Percentiles rank a stretch among this genome's conserved stretches.
These are phyloP conservation scores for Aureobasidium leucospermi DNA, from an alignment of 2,329 filamentous ascomycete genomes.

Conservation along the genomic window DNA sequence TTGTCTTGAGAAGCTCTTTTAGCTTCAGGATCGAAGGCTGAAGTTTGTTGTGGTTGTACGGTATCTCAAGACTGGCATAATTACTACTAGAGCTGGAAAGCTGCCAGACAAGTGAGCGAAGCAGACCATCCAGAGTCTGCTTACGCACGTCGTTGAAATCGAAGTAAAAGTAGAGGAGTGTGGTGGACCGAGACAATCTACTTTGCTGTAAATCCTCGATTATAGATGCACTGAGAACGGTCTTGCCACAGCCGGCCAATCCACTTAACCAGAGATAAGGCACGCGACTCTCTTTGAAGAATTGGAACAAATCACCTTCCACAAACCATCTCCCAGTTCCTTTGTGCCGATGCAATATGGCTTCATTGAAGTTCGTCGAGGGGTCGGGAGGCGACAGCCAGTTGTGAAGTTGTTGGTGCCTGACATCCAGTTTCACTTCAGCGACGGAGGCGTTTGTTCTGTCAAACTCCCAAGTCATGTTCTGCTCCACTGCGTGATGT, in stretches of 20 bases:
- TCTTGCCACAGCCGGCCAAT: constrained; percentile 13
- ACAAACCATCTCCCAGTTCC: constrained; percentile 8
- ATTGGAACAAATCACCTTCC: neutral
- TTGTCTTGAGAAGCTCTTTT: neutral
- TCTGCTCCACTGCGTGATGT: neutral
- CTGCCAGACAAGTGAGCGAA: neutral
- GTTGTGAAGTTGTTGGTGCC: neutral
- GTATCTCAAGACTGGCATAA: neutral
- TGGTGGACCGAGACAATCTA: neutral
- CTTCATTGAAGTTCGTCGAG: neutral
- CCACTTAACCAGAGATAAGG: constrained; percentile 12
- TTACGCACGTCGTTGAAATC: neutral
- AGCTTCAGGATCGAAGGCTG: neutral
- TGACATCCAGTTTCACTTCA: neutral
- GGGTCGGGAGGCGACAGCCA: constrained; percentile 5
- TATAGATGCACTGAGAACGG: constrained; percentile 8
- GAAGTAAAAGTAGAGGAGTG: constrained; percentile 4
- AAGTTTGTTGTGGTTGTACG: neutral
- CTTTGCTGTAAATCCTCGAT: neutral
- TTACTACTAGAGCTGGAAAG: too few relatives aligned
- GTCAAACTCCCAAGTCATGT: too few relatives aligned
- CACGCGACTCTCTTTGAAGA: neutral
- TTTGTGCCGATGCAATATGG: too few relatives aligned
- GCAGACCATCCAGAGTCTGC: neutral
- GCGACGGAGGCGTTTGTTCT: neutral